These are phyloP conservation scores for Phaeosphaeriaceae sp. DNA, from an alignment of 2,329 filamentous ascomycete species.

Conservation along the genomic window DNA sequence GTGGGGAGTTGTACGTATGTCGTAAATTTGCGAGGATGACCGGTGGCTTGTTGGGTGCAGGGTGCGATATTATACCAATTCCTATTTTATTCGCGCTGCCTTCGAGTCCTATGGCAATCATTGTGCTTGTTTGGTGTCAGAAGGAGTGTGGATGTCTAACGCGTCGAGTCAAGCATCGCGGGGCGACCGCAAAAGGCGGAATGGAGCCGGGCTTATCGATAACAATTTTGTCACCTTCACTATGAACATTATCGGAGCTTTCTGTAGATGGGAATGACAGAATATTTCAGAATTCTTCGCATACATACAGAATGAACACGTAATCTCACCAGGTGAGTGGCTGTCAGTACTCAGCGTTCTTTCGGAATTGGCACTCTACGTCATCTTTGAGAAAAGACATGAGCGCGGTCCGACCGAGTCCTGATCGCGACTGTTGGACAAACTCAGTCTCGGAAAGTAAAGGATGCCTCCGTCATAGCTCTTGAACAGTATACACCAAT, in stretches of 20 bases:
- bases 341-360: no score
- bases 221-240: neutral
- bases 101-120: conserved; percentile 79
- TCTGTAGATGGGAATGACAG: neutral
- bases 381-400: neutral
- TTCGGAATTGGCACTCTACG: neutral
- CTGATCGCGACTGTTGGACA: neutral
- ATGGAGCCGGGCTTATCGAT: conserved; percentile 27
- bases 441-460: neutral
- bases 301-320: no score
- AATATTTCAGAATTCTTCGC: neutral
- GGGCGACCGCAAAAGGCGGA: conserved; percentile 21
- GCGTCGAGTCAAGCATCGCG: conserved; percentile 24
- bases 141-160: conserved; percentile 3
- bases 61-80: conserved; percentile 88
- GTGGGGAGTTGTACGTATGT: conserved; percentile 90
- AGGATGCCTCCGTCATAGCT: neutral
- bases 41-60: conserved; percentile 53
- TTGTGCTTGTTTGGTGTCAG: conserved; percentile 37
- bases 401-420: neutral
- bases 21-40: conserved; percentile 88
- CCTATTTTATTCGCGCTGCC: conserved; percentile 98
- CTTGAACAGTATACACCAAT: neutral
- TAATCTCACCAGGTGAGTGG: no score
- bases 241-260: neutral